Base-by-base conservation (phyloP, 1,284 basidiomycete species). In the Gymnopus androsaceus region DNA sequence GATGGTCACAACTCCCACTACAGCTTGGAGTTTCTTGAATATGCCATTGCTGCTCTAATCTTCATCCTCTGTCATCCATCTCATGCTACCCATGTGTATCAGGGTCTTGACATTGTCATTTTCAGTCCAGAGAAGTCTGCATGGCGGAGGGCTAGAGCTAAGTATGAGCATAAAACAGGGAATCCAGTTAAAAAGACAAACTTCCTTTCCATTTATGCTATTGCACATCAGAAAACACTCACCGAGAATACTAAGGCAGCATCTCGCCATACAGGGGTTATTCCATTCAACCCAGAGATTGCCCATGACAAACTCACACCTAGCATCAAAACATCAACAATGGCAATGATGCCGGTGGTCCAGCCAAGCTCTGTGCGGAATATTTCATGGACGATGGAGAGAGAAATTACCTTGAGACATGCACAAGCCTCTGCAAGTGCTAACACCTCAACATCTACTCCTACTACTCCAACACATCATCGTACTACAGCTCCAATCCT, bases 1-100 rank as follows among this genome's bases (percentile, higher is more conserved):
- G 72, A 76, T 67, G 73, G 74, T 3, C 73, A 76, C 51, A 64
- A 59, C 15, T 75, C 70, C 0, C 73, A 76, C 48, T 72, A 69
- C 56, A 72, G 68, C 0, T 17, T 46, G 9, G 63, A 34, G 0
- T 73, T 74, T 59, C 64, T 75, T 3, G 23, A 61, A 0, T 70
- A 69, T 59, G 71, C 70, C 1, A 40, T 56, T 2, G 40, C 46
- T 0, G 27, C 71, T 37, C 53, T 59, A 0, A 75, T 74, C 38
- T 49, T 60, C 36, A 52, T 74, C 8, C 56, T 75, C 0, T 71
- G 72, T 41, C 71, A 72, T 46, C 71, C 70, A 11, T 51, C 69
- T 0, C 70, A 73, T 37, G 38, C 55, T 0, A 72, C 68, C 4
- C 71, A 72, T 47, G 44, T 65, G 4, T 66, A 63, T 23, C 70